Percentiles rank a stretch among this genome's conserved stretches.
These are phyloP conservation scores for Phytophthora boehmeriae DNA, from an alignment of 352 stramenopile species.

Conservation along the genomic window DNA sequence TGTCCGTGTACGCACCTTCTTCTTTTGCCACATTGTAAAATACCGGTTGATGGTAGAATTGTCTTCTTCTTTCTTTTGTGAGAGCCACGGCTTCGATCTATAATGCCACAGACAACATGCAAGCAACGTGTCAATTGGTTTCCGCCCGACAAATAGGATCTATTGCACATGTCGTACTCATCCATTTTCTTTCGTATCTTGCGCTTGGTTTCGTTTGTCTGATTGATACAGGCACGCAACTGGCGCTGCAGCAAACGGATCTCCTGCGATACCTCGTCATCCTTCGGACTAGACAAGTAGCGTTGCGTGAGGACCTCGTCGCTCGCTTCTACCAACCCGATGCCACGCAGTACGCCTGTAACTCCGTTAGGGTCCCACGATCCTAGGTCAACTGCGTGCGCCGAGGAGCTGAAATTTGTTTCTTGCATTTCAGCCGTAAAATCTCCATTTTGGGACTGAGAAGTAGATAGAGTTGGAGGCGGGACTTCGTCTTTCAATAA, in stretches of 20 bases:
- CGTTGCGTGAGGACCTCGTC: slow-evolving; percentile 30
- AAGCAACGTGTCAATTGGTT: slow-evolving; percentile 8
- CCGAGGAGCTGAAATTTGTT: slow-evolving; percentile 7
- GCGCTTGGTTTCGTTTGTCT: slow-evolving; percentile 69
- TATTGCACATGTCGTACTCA: slow-evolving; percentile 29
- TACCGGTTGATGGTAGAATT: slow-evolving; percentile 61
- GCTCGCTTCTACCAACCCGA: slow-evolving; percentile 57
- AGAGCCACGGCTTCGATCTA: slow-evolving; percentile 74
- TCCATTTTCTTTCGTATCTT: slow-evolving; percentile 60
- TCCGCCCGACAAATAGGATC: background rate
- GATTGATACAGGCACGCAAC: slow-evolving; percentile 43
- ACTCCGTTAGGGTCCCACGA: slow-evolving; percentile 41
- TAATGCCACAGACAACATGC: background rate
- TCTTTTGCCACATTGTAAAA: slow-evolving; percentile 62
- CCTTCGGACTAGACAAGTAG: slow-evolving; percentile 33
- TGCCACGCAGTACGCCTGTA: slow-evolving; percentile 33
- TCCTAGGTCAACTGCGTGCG: slow-evolving; percentile 11
- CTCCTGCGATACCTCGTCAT: slow-evolving; percentile 73
- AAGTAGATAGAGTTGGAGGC: background rate
- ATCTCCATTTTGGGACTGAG: slow-evolving; percentile 28
- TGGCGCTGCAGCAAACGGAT: slow-evolving; percentile 58
- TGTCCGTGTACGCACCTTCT: slow-evolving; percentile 49
- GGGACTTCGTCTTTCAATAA: slow-evolving; percentile 12
- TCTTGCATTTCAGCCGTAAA: slow-evolving; percentile 7
- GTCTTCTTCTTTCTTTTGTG: slow-evolving; percentile 46